Evolutionary conservation across 345 rosid genomes (phyloP).

Genomic region (Arabidopsis arenosa): DNA sequence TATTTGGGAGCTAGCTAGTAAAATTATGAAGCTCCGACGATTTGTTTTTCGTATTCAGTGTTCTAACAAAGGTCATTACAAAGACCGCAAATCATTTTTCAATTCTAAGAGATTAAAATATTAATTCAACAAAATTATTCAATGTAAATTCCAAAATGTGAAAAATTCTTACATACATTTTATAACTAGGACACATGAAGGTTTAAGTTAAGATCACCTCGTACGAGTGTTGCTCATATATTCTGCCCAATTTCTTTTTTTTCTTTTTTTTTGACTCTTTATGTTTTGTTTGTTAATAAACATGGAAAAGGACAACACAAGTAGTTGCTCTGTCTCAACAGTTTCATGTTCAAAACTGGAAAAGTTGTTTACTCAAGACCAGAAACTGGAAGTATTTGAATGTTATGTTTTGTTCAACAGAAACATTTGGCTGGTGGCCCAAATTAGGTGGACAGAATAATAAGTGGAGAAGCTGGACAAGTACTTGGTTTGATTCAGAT

Average conservation of each 20-base stretch:
- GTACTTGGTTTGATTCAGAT: constrained; percentile 11
- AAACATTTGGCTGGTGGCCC: constrained; percentile 36
- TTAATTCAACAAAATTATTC: neutral
- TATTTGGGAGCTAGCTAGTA: neutral
- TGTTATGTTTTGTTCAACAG: constrained; percentile 25
- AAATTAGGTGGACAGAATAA: constrained; percentile 21
- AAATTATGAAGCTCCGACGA: neutral
- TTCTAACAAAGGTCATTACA: neutral
- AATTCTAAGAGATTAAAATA: neutral
- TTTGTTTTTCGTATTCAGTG: constrained; percentile 7
- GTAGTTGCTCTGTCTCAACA: constrained; percentile 43
- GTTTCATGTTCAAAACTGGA: constrained; percentile 38
- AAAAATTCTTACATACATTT: neutral
- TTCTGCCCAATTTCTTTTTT: neutral
- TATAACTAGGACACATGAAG: constrained; percentile 1
- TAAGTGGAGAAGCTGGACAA: neutral
- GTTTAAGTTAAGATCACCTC: constrained; percentile 19
- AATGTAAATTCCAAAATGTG: neutral
- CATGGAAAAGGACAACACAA: constrained; percentile 42
- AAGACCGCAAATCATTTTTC: neutral
- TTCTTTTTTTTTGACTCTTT: neutral
- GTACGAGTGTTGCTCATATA: neutral
- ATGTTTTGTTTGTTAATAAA: constrained; percentile 40
- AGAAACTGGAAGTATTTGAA: constrained; percentile 27
- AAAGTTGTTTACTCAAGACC: constrained; percentile 34